A percentile compares a stretch with the other conserved stretches of the same genome.
phyloP scores from a whole-genome alignment of 176 grass and related monocot species.

The Tuctoria greenei region DNA sequence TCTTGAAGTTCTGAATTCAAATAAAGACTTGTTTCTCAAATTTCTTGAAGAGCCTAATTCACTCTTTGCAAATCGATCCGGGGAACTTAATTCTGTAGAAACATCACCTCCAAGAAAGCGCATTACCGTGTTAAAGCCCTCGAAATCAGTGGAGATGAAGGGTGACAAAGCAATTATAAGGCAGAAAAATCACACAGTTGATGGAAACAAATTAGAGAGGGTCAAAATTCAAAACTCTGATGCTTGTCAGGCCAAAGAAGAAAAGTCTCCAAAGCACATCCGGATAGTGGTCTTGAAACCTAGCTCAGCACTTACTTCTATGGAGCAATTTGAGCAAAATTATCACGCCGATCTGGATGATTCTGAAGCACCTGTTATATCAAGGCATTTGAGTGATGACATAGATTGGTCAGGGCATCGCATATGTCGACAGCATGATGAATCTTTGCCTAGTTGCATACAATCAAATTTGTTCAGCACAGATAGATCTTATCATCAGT shows the following conservation, averaged over 20 bases:
- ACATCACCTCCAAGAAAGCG: conserved; percentile 61
- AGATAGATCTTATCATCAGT: conserved; percentile 53
- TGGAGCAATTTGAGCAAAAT: conserved; percentile 41
- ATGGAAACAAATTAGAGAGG: conserved; percentile 34
- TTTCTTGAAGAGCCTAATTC: conserved; percentile 97
- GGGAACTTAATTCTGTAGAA: conserved; percentile 43
- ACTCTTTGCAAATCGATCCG: conserved; percentile 47
- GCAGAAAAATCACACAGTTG: conserved; percentile 28
- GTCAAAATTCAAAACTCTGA: conserved; percentile 38
- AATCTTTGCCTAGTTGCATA: conserved; percentile 62
- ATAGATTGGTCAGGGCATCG: conserved; percentile 34
- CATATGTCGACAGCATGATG: conserved; percentile 60
- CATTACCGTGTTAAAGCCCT: conserved; percentile 90
- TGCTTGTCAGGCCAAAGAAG: conserved; percentile 33
- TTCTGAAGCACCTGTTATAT: conserved; percentile 46
- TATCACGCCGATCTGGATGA: conserved; percentile 37
- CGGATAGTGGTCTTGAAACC: conserved; percentile 92
- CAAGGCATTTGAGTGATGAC: conserved; percentile 46
- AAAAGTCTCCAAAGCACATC: conserved; percentile 63
- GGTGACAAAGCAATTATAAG: conserved; percentile 33
- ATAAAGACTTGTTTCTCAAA: conserved; percentile 84
- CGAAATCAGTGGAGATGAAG: conserved; percentile 57
- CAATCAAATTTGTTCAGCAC: conserved; percentile 55
- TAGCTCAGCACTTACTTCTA: conserved; percentile 36
- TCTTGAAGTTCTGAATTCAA: conserved; percentile 89